Evolutionary conservation across 768 basidiomycete species (phyloP).

Genomic region (Phylloporus sp.): DNA sequence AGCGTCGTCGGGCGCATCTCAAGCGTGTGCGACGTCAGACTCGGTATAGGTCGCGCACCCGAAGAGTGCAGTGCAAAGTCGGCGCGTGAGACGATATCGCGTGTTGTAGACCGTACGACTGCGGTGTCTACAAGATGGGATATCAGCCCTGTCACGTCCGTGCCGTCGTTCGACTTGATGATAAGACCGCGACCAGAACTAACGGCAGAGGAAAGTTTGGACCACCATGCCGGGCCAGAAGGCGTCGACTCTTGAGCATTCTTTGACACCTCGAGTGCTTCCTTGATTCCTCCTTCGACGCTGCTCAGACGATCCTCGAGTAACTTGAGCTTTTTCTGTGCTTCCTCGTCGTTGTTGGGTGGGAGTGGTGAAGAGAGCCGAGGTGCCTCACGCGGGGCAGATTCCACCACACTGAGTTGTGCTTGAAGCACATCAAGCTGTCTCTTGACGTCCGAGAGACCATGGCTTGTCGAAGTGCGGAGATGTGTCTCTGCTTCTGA

Average conservation of each 20-base stretch:
- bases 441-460: conserved; percentile 46
- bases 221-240: conserved; percentile 63
- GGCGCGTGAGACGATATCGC: conserved; percentile 75
- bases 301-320: conserved; percentile 61
- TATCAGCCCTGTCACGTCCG: conserved; percentile 69
- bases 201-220: conserved; percentile 50
- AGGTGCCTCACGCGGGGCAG: conserved; percentile 18
- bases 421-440: conserved; percentile 54
- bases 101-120: conserved; percentile 57
- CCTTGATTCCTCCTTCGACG: conserved; percentile 63
- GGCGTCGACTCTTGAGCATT: conserved; percentile 37
- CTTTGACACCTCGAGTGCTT: conserved; percentile 67
- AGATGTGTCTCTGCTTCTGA: conserved; percentile 52
- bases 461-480: conserved; percentile 41
- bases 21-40: conserved; percentile 77
- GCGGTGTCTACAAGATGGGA: conserved; percentile 73
- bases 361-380: conserved; percentile 11
- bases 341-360: conserved; percentile 50
- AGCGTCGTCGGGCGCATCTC: conserved; percentile 56
- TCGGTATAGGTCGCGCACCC: conserved; percentile 78
- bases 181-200: conserved; percentile 46
- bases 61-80: conserved; percentile 86
- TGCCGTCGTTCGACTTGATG: conserved; percentile 73
- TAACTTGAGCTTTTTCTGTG: conserved; percentile 46
- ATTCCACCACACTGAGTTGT: conserved; percentile 33